A percentile compares a stretch with the other conserved stretches of the same genome.
Conservation (phyloP, 2,329 filamentous ascomycete species). For the Ophiostoma sp. region DNA sequence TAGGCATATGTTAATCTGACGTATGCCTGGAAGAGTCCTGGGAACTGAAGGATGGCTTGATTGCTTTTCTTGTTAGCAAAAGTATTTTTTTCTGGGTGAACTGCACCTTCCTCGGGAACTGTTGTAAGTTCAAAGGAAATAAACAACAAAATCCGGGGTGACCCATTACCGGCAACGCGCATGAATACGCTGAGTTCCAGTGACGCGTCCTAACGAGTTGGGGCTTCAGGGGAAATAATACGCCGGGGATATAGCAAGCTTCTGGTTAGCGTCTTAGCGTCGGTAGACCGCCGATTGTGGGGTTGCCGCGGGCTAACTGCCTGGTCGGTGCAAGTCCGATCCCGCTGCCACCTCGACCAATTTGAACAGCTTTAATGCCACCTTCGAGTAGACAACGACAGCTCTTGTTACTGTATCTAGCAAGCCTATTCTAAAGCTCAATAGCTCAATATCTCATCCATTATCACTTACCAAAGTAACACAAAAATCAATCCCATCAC, state of each 20-base stretch:
- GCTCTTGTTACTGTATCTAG: background rate
- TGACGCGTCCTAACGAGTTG: background rate
- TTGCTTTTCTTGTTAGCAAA: background rate
- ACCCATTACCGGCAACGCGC: background rate
- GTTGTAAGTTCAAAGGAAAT: too few relatives aligned
- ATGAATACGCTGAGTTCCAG: background rate
- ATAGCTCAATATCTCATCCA: background rate
- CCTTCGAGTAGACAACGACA: background rate
- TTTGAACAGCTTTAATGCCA: background rate
- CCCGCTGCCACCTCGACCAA: background rate
- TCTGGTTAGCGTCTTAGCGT: conserved; percentile 7
- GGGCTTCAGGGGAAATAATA: background rate
- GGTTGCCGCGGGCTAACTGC: background rate
- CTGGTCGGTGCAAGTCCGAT: background rate
- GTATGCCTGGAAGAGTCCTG: background rate
- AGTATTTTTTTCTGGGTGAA: too few relatives aligned
- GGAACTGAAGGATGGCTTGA: background rate
- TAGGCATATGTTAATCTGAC: background rate
- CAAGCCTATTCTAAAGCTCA: background rate
- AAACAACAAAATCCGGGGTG: too few relatives aligned
- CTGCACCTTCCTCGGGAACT: too few relatives aligned
- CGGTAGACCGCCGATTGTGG: background rate
- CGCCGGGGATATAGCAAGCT: background rate
- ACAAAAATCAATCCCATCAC: background rate
- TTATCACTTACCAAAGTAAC: background rate